phyloP scores from a whole-genome alignment of 345 rosid genomes.

The Pistacia vera region DNA sequence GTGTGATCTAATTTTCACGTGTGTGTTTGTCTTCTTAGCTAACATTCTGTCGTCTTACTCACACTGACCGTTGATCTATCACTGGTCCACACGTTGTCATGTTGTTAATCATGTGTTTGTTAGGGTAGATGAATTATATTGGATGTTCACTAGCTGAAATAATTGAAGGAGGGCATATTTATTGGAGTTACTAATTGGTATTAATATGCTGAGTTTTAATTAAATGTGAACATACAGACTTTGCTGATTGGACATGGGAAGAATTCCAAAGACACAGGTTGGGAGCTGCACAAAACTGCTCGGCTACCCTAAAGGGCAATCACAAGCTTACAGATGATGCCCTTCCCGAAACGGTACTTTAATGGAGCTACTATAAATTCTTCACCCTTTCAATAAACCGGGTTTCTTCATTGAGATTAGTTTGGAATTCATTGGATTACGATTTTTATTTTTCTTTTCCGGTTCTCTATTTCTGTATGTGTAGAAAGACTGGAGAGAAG shows the following conservation, averaged over 20 bases:
- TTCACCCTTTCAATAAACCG: neutral
- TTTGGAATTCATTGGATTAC: too few relatives aligned
- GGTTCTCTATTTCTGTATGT: neutral
- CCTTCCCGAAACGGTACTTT: conserved; percentile 59
- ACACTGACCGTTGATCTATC: too few relatives aligned
- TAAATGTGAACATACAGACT: conserved; percentile 49
- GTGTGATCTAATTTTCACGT: neutral
- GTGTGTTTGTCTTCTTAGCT: neutral
- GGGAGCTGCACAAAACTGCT: conserved; percentile 98
- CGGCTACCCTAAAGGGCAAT: conserved; percentile 81
- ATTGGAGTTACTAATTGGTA: neutral
- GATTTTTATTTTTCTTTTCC: neutral
- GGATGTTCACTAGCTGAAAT: neutral
- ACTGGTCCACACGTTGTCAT: too few relatives aligned
- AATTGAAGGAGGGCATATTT: neutral
- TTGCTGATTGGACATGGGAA: conserved; percentile 93
- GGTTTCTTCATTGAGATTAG: too few relatives aligned
- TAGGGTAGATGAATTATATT: neutral
- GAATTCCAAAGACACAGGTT: conserved; percentile 79
- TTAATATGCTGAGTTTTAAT: neutral
- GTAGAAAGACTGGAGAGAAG: conserved; percentile 95
- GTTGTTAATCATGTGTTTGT: too few relatives aligned
- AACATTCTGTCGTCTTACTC: neutral
- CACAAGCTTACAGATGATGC: conserved; percentile 65
- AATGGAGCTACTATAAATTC: neutral